Conservation (phyloP, 768 basidiomycete genomes). For the Coprinellus micaceus region DNA sequence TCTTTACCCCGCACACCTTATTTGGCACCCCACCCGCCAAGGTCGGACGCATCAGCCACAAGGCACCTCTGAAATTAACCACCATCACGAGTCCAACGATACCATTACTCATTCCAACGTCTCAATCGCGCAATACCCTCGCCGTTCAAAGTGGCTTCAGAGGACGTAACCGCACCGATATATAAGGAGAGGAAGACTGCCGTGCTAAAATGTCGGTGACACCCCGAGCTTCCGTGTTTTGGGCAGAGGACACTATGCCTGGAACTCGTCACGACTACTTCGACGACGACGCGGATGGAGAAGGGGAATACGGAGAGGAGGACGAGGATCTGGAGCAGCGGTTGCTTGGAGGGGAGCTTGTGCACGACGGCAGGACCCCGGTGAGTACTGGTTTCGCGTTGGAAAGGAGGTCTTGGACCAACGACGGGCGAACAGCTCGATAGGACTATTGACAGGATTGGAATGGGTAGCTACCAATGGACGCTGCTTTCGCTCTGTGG, state of each 20-base stretch:
- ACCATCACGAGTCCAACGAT: no score
- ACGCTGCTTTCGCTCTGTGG: conserved; percentile 79
- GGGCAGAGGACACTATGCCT: conserved; percentile 2
- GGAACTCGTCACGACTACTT: no score
- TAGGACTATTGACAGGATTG: conserved; percentile 85
- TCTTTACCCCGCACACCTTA: no score
- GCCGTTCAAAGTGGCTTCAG: no score
- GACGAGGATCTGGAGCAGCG: conserved; percentile 33
- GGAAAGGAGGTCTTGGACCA: conserved; percentile 8
- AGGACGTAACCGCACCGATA: no score
- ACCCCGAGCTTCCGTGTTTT: conserved; percentile 9
- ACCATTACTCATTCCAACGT: no score
- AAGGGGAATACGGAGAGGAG: conserved; percentile 19
- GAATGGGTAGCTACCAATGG: conserved; percentile 91
- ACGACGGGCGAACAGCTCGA: conserved; percentile 49
- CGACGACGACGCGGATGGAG: not conserved
- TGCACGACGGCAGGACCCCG: conserved; percentile 46
- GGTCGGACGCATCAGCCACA: no score
- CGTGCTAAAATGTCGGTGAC: no score
- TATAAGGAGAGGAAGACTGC: no score
- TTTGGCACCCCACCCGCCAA: no score
- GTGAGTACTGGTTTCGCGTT: conserved; percentile 21
- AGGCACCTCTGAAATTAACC: no score
- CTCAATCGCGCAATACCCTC: no score
- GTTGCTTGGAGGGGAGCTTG: conserved; percentile 25